Conservation (phyloP, 306 rosid species). For the Pachyrhizus erosus region DNA sequence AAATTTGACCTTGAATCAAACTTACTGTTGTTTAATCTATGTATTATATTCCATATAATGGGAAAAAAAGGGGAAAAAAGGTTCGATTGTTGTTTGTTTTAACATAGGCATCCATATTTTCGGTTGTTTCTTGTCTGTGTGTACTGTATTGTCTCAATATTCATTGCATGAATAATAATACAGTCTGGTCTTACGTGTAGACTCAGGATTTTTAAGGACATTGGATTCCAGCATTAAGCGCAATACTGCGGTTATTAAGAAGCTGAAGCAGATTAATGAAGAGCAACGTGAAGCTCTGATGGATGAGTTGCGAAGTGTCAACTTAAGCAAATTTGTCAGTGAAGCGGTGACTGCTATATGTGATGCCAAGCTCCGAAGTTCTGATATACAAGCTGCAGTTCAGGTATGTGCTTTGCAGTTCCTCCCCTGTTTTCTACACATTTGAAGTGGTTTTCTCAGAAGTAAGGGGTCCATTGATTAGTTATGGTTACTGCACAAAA, state of each 20-base stretch:
- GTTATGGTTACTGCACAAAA: constrained; percentile 9
- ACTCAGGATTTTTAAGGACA: constrained; percentile 85
- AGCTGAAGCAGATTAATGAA: constrained; percentile 94
- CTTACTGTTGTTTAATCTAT: neutral
- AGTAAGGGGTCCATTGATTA: constrained; percentile 12
- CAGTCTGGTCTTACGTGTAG: constrained; percentile 52
- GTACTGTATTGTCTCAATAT: neutral
- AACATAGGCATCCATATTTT: neutral
- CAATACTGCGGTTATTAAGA: constrained; percentile 94
- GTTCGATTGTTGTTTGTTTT: constrained; percentile 6
- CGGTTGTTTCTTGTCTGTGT: constrained; percentile 10
- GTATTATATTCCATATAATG: neutral
- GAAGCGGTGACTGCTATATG: constrained; percentile 97
- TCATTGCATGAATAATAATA: constrained; percentile 33
- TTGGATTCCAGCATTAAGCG: constrained; percentile 97
- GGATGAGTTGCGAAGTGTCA: constrained; percentile 88
- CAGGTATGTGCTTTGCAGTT: constrained; percentile 63
- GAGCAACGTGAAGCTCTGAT: constrained; percentile 91
- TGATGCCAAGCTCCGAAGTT: constrained; percentile 91
- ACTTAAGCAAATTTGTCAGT: constrained; percentile 97
- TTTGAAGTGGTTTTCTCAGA: constrained; percentile 14
- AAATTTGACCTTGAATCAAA: constrained; percentile 11
- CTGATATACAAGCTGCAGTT: constrained; percentile 95
- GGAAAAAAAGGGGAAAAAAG: neutral
- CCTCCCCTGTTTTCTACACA: constrained; percentile 2